Conservation (phyloP, 148 eudicot genomes). For the Cornus kousa region DNA sequence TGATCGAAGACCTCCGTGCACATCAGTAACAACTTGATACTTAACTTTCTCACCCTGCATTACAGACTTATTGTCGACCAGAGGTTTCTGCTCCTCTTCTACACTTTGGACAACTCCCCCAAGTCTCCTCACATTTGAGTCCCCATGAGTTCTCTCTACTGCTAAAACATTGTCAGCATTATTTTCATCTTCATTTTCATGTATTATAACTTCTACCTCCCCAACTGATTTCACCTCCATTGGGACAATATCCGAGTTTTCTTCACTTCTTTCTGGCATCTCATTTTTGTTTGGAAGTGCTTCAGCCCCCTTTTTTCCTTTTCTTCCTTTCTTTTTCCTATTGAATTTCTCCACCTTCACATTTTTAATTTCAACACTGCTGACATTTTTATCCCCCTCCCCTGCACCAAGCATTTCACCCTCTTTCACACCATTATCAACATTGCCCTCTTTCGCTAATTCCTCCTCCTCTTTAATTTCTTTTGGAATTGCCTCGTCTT, state of each 20-base stretch:
- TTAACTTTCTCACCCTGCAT: constrained; percentile 22
- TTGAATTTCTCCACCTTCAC: not conserved
- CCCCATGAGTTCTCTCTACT: constrained; percentile 2
- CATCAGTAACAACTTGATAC: constrained; percentile 16
- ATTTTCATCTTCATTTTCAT: constrained; percentile 14
- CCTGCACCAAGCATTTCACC: not conserved
- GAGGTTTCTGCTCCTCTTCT: constrained; percentile 12
- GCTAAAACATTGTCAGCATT: constrained; percentile 1
- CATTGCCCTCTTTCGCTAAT: constrained; percentile 22
- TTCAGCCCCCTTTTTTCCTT: not conserved
- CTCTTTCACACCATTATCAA: constrained; percentile 8
- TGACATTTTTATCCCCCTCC: not conserved
- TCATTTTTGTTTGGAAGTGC: not conserved
- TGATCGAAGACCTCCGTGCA: constrained; percentile 15
- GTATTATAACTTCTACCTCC: not conserved
- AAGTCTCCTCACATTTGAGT: constrained; percentile 1
- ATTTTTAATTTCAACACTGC: not conserved
- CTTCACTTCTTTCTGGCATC: constrained; percentile 8
- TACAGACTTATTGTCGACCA: constrained; percentile 19
- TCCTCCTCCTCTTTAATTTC: constrained; percentile 10
- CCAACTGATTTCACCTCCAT: constrained; percentile 18
- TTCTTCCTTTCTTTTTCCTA: constrained; percentile 9
- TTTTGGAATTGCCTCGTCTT: not conserved
- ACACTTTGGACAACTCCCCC: constrained; percentile 6
- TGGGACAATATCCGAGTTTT: constrained; percentile 6